A percentile compares a stretch with the other conserved stretches of the same genome.
Conservation (phyloP, 1,139 yeast genomes). For the Scheffersomyces parashehatae region DNA sequence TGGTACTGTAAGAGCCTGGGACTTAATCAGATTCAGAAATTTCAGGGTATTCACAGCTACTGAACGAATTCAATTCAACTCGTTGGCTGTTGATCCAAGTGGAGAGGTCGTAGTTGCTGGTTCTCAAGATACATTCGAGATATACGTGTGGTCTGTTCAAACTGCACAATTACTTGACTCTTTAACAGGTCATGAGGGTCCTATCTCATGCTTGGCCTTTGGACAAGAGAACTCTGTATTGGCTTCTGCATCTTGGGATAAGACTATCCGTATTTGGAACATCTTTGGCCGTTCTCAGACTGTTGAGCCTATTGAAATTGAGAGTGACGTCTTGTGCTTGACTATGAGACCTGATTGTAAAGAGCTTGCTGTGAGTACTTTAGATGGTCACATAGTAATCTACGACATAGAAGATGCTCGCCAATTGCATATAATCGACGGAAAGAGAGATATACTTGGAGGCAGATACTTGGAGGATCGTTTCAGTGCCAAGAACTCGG, state of each 20-base stretch:
- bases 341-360: slow-evolving; percentile 91
- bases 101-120: slow-evolving; percentile 98
- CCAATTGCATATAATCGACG: slow-evolving; percentile 83
- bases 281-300: slow-evolving; percentile 81
- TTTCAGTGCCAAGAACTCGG: slow-evolving; percentile 76
- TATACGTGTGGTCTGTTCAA: slow-evolving; percentile 97
- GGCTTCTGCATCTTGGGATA: slow-evolving; percentile 97
- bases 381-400: slow-evolving; percentile 83
- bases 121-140: slow-evolving; percentile 83
- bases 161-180: slow-evolving; percentile 88
- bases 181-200: slow-evolving; percentile 93
- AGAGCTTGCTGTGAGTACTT: slow-evolving; percentile 82
- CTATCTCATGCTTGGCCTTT: slow-evolving; percentile 84
- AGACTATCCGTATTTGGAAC: slow-evolving; percentile 90
- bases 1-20: slow-evolving; percentile 98
- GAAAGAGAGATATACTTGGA: slow-evolving; percentile 79
- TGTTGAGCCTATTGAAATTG: slow-evolving; percentile 87
- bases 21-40: slow-evolving; percentile 86
- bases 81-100: slow-evolving; percentile 94
- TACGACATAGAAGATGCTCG: slow-evolving; percentile 83
- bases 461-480: slow-evolving; percentile 86
- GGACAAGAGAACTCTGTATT: slow-evolving; percentile 76
- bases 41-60: slow-evolving; percentile 94
- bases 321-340: slow-evolving; percentile 81
- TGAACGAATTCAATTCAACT: slow-evolving; percentile 80